Base-by-base conservation (phyloP, 2,329 filamentous ascomycete species). In the Talaromyces sp. region DNA sequence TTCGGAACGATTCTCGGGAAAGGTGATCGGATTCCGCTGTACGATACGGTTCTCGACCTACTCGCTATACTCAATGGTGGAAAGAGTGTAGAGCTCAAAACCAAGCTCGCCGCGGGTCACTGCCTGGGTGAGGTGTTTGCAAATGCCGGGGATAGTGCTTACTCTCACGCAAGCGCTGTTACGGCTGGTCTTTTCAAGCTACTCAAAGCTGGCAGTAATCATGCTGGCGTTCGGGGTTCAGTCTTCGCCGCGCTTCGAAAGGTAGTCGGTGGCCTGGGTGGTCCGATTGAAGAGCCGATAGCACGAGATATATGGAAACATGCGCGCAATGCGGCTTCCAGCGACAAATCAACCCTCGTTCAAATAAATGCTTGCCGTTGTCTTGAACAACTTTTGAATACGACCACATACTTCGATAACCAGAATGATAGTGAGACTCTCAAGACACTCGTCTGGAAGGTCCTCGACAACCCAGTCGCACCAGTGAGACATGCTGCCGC, bases 251-350 rank as follows among this genome's bases (percentile, higher is more conserved):
- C 91, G 0, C 74, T 96, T 51, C 85, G 84, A 41, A 92, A 91
- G 75, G 83, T 97, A 40, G 80, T 87, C 25, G 81, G 81, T 59
- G 93, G 92, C 72, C 84, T 97, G 28, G 82, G 84, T 57, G 80
- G 81, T 5, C 91, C 89, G 60, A 81, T 93, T 66, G 94, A 99
- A 65, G 94, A 99, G 73, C 80, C 78, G 56, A 80, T 92, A 37
- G 89, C 89, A n/a, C 85, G 91, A 67, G 92, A 97, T 70, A 84
- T 95, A 15, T 97, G 91, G 91, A 99, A 97, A 73, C 89, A 93
- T 70, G 88, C 86, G 25, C 86, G 94, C 62, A 90, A 81, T 72
- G 82, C 88, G 64, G 88, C 88, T 28, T 81, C 85, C 0, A 81
- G 80, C 60, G 95, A 99, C 73, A 97, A 94, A 73, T 89, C 91